Evolutionary conservation across 1,284 basidiomycete genomes (phyloP).

Genomic region (Malassezia vespertilionis): DNA sequence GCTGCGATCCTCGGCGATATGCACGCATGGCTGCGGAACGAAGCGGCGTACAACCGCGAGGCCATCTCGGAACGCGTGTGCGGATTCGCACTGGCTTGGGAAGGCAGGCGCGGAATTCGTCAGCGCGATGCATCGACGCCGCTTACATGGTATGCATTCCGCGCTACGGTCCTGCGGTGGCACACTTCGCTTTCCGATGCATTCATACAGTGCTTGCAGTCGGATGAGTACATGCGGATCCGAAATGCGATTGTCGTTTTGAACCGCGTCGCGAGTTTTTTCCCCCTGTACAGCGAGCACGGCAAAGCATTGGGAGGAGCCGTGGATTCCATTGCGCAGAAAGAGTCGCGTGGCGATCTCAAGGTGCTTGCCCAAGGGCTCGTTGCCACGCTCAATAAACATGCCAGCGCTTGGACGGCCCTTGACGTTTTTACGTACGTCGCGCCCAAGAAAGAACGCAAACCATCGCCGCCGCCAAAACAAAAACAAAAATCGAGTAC

Average conservation of each 20-base stretch:
- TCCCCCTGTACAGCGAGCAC: constrained; percentile 30
- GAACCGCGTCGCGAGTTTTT: constrained; percentile 33
- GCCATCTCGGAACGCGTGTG: constrained; percentile 49
- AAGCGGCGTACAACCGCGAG: constrained; percentile 19
- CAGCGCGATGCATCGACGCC: constrained; percentile 49
- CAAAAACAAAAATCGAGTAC: not conserved
- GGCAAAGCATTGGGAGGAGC: constrained; percentile 26
- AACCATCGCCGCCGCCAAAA: constrained; percentile 4
- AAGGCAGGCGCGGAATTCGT: constrained; percentile 8
- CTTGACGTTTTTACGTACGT: constrained; percentile 7
- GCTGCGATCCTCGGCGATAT: constrained; percentile 62
- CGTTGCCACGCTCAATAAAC: constrained; percentile 38
- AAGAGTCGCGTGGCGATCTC: constrained; percentile 39
- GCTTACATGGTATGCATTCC: constrained; percentile 62
- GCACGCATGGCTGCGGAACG: constrained; percentile 22
- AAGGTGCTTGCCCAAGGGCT: constrained; percentile 42
- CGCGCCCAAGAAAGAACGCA: constrained; percentile 1
- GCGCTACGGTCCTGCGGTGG: constrained; percentile 66
- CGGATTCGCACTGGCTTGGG: constrained; percentile 39
- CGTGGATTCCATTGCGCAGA: constrained; percentile 24
- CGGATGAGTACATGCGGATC: constrained; percentile 42
- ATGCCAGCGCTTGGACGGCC: constrained; percentile 26
- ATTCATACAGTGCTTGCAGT: constrained; percentile 31
- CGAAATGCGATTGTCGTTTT: constrained; percentile 44
- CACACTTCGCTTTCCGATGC: constrained; percentile 57